Evolutionary conservation across 2,329 filamentous ascomycete species (phyloP), one percentile per base, ranked within the genome.

Genomic region (Monosporascus sp.): DNA sequence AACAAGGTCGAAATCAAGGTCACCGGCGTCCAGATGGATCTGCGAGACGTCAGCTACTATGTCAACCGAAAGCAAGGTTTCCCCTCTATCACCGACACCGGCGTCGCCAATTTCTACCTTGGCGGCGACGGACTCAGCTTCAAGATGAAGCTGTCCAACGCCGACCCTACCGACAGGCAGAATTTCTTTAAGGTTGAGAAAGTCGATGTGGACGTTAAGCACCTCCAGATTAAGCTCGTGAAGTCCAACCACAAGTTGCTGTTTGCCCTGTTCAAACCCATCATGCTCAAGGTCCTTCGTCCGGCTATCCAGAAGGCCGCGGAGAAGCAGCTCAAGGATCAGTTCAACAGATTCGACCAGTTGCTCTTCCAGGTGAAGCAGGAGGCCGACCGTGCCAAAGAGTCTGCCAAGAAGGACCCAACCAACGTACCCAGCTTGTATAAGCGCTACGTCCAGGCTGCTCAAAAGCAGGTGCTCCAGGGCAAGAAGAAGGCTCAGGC

Each of bases 171-270:
- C 20, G 91, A 96, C 65, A 76, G 79, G 27, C 84, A 89, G 64
- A 85, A 94, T 71, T 94, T 96, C 75, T 93, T 97, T 83, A 97
- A 96, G 82, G 82, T 97, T 56, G 91, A 96, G 67, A 92, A 88
- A 71, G 88, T 96, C 3, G 80, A 88, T 41, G 90, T 96, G 20
- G 85, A 90, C 63, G 83, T 96, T 61, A 88, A 90, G 74, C 71
- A 92, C 66, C 80, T 97, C 54, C 83, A 88, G 62, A 86, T 99
- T 75, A 96, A 96, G 77, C 72, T 99, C 60, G 91, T 92, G 80
- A 85, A 96, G 78, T 97, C 92, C 50, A 95, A 87, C 71, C 92
- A 97, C 82, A 99, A 97, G 82, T 67, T 94, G 14, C 80, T 97
- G 22, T 96, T 97, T 71, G 77, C 76, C 52, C 69, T 97, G 38